Base-by-base conservation (phyloP, 164 flowering plant species). In the Stephania japonica region DNA sequence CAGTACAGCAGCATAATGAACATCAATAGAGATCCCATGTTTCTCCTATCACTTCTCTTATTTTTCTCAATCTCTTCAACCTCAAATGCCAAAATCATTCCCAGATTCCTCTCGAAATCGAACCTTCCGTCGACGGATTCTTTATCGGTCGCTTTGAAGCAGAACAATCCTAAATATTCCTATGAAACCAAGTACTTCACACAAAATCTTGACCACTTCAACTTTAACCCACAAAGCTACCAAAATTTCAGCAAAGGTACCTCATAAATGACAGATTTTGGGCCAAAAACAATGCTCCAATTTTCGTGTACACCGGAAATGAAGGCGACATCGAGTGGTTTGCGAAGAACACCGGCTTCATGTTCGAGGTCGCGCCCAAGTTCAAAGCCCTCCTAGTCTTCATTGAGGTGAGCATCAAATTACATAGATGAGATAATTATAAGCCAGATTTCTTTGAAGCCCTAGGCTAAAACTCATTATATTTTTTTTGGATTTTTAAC, bases 311-410 rank as follows among this genome's bases (percentile, higher is more conserved):
- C 84, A 87, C 87, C 0, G 97, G 98, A 0, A 91, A 93, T 25
- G 97, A 93, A 87, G 97, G 97, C 11, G 84, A 89, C 11, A 88
- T 93, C 69, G 97, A 91, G 23, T 93, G 97, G 97, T 90, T 91
- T 25, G 82, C 95, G 1, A 87, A 87, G 44, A 90, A 93, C 80
- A 93, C 94, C 4, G 97, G 97, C 0, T 94, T 94, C 81, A 81
- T 94, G 90, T 86, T 79, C 68, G 91, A 90, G 32, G 80, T 3
- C 16, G 98, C 97, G 1, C 94, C 96, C 1, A 79, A 66, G 25
- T 91, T 94, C 84, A 80, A 84, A 65, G 91, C 98, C 23, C 86
- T 91, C 27, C 83, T 91, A 1, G 89, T 91, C 47, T 91, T 91
- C 81, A 81, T 87, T 21, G 92, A 91, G 91, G 97, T 90, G 82